These are phyloP conservation scores for Mycosphaerella arachidis DNA, from an alignment of 2,329 filamentous ascomycete genomes.

Conservation along the genomic window DNA sequence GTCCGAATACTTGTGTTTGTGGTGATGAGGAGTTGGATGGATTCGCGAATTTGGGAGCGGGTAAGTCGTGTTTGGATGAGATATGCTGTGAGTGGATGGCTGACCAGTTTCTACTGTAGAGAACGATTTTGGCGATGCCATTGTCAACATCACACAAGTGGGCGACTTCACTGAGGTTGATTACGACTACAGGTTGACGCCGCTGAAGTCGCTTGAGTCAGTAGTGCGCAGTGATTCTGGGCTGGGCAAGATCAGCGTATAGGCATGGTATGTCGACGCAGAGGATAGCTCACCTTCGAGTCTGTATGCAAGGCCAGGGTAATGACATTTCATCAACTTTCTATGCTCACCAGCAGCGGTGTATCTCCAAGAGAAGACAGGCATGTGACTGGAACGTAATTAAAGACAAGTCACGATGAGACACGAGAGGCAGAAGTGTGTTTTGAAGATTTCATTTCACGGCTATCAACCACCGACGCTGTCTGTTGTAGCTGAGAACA, in stretches of 20 bases:
- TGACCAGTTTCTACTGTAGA: conserved; percentile 21
- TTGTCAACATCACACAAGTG: conserved; percentile 50
- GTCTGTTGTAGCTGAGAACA: conserved; percentile 83
- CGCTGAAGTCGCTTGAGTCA: conserved; percentile 4
- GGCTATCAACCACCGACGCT: too few relatives aligned
- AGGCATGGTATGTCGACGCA: conserved; percentile 7
- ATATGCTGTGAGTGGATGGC: not conserved
- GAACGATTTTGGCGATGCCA: conserved; percentile 48
- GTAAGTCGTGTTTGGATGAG: conserved; percentile 34
- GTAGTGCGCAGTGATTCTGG: conserved; percentile 9
- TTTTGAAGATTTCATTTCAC: too few relatives aligned
- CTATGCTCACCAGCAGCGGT: too few relatives aligned
- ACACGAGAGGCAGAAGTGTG: too few relatives aligned
- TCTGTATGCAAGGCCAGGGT: too few relatives aligned
- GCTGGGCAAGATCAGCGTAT: conserved; percentile 13
- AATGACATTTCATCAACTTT: too few relatives aligned
- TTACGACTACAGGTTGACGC: conserved; percentile 48
- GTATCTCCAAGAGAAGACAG: too few relatives aligned
- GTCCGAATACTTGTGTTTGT: conserved; percentile 50
- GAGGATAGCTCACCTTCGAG: too few relatives aligned
- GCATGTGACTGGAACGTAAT: too few relatives aligned
- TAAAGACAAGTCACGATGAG: too few relatives aligned
- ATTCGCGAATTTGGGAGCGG: conserved; percentile 51
- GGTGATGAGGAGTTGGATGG: conserved; percentile 54
- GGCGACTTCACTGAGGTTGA: conserved; percentile 48